phyloP scores from a whole-genome alignment of 495 filamentous ascomycete genomes.

The Pyrenula massariospora region DNA sequence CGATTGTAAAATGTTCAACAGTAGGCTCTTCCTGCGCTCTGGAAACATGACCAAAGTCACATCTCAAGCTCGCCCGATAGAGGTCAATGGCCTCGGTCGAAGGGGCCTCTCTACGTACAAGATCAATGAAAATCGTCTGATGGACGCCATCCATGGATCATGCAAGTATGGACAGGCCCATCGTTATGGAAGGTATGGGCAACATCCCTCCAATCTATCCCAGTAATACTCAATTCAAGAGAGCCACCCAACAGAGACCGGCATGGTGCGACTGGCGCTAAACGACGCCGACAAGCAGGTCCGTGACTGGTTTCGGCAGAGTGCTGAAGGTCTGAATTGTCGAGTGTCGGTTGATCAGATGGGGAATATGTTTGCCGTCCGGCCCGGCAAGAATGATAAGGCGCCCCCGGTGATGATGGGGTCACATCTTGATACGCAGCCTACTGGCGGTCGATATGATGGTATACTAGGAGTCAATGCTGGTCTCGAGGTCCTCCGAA shows the following conservation, averaged over 20 bases:
- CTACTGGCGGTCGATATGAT: slow-evolving; percentile 60
- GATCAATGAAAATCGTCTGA: slow-evolving; percentile 20
- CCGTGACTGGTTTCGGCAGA: slow-evolving; percentile 65
- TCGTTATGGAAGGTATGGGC: slow-evolving; percentile 18
- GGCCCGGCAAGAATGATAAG: slow-evolving; percentile 41
- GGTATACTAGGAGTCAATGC: slow-evolving; percentile 66
- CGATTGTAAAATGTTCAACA: no score
- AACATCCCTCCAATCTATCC: slow-evolving; percentile 2
- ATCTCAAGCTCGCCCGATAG: no score
- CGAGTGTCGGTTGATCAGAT: slow-evolving; percentile 48
- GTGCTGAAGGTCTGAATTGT: slow-evolving; percentile 52
- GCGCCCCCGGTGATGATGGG: slow-evolving; percentile 57
- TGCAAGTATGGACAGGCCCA: slow-evolving; percentile 23
- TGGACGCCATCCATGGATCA: slow-evolving; percentile 22
- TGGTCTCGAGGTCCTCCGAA: slow-evolving; percentile 58
- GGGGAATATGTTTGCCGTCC: slow-evolving; percentile 69
- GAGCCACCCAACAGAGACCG: slow-evolving; percentile 46
- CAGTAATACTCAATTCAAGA: not conserved
- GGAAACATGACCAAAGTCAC: no score
- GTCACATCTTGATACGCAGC: slow-evolving; percentile 69
- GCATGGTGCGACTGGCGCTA: slow-evolving; percentile 57
- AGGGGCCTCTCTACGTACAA: slow-evolving; percentile 1
- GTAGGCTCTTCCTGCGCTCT: no score
- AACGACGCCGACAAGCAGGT: slow-evolving; percentile 59
- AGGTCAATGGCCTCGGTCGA: not conserved